Percentiles rank a stretch among this genome's conserved stretches.
Evolutionary conservation across 192 early-diverging fungal species (phyloP).

Genomic region (Gaertneriomyces semiglobifer): DNA sequence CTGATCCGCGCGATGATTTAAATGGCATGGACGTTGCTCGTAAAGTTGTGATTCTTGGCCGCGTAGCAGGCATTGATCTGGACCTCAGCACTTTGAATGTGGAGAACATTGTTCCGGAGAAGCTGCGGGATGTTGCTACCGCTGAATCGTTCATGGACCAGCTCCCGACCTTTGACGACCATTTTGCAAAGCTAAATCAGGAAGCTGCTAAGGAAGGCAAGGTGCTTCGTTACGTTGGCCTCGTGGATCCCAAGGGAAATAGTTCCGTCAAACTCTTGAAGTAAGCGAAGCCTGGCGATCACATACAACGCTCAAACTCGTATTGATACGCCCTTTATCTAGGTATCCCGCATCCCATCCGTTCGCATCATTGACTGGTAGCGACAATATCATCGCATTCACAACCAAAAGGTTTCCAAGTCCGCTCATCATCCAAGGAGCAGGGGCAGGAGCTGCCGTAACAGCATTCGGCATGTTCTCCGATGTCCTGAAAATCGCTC

Average conservation of each 20-base stretch:
- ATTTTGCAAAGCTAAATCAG: slow-evolving; percentile 80
- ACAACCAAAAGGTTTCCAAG: slow-evolving; percentile 92
- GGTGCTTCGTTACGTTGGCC: slow-evolving; percentile 93
- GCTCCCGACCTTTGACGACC: slow-evolving; percentile 79
- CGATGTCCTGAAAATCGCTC: slow-evolving; percentile 81
- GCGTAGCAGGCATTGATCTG: slow-evolving; percentile 79
- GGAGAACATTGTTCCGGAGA: slow-evolving; percentile 95
- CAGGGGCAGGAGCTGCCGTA: slow-evolving; percentile 94
- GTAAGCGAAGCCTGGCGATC: slow-evolving; percentile 31
- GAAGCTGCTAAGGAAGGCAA: slow-evolving; percentile 65
- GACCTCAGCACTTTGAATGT: slow-evolving; percentile 75
- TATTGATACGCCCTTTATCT: background rate
- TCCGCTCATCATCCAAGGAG: slow-evolving; percentile 91
- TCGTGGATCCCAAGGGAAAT: slow-evolving; percentile 71
- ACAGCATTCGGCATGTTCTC: slow-evolving; percentile 97
- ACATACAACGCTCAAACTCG: background rate
- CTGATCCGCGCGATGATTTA: slow-evolving; percentile 96
- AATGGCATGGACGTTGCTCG: slow-evolving; percentile 99
- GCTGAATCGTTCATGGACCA: slow-evolving; percentile 81
- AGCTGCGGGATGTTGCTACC: slow-evolving; percentile 64
- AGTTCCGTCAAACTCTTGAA: slow-evolving; percentile 75
- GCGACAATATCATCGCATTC: slow-evolving; percentile 98
- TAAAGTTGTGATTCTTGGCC: slow-evolving; percentile 86
- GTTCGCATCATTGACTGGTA: slow-evolving; percentile 92
- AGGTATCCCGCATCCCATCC: slow-evolving; percentile 85